These are phyloP conservation scores for Plasmodium relictum DNA, from an alignment of 169 alveolate species.

Conservation along the genomic window DNA sequence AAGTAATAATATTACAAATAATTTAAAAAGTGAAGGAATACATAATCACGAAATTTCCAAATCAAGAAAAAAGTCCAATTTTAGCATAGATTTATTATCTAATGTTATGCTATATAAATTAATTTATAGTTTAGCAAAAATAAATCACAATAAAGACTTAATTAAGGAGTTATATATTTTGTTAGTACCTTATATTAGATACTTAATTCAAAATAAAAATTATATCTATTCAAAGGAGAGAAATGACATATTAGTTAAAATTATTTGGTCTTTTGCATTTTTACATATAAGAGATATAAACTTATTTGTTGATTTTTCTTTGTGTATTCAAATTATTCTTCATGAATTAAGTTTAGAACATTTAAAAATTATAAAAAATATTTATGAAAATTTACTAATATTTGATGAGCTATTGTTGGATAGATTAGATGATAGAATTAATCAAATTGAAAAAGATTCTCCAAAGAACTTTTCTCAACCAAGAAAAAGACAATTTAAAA, in stretches of 20 bases:
- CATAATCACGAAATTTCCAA: neutral
- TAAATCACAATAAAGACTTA: constrained; percentile 16
- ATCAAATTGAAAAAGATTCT: constrained; percentile 19
- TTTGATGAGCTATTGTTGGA: constrained; percentile 51
- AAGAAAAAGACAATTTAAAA: constrained; percentile 56
- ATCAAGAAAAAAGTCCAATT: neutral
- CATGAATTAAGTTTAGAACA: constrained; percentile 15
- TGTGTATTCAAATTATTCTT: constrained; percentile 24
- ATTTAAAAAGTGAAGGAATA: neutral
- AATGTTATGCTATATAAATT: constrained; percentile 65
- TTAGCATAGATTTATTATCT: constrained; percentile 28
- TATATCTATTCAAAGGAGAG: constrained; percentile 34
- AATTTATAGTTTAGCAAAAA: constrained; percentile 39
- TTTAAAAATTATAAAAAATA: constrained; percentile 45
- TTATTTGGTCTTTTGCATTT: constrained; percentile 65
- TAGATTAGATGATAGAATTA: constrained; percentile 31
- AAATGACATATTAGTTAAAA: constrained; percentile 36
- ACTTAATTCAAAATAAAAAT: constrained; percentile 33
- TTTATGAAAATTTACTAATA: constrained; percentile 35
- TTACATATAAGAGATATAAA: constrained; percentile 35
- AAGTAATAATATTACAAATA: neutral
- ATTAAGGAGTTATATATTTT: constrained; percentile 22
- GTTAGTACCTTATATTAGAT: constrained; percentile 50
- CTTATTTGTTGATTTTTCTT: constrained; percentile 51
- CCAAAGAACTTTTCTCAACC: constrained; percentile 56